Evolutionary conservation across 2,329 filamentous ascomycete species (phyloP), one percentile per base, ranked within the genome.

Genomic region (Hymenoscyphus infarciens): DNA sequence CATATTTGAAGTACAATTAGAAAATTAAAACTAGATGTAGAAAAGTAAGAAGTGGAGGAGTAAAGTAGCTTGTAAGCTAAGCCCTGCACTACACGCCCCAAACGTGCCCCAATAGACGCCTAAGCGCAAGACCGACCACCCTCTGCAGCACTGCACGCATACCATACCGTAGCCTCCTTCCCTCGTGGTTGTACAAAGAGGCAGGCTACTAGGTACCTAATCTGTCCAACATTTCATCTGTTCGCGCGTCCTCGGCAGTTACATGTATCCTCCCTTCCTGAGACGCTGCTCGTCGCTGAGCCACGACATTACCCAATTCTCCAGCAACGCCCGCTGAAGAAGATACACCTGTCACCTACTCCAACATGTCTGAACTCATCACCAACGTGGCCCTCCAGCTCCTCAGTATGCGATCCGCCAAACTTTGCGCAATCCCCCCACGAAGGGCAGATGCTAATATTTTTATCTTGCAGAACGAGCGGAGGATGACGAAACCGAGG

Each of bases 221-320:
- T 19, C 39, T 45, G 39, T 45, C 39, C 16, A 52, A 52, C 45
- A 52, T 25, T 52, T 13, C 45, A 10, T 52, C 45, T 22, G 19
- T 25, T 52, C 19, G 4, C 8, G 19, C 45, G 25, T 5, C 13
- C 29, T 56, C 61, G 53, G 62, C 63, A 64, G 60, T 69, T 74
- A 74, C 71, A 74, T 74, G 73, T 69, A 69, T 74, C 64, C 66
- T 71, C 65, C 60, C 64, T 62, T 63, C 55, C 45, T 56, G 39
- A 15, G 54, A 58, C 64, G 62, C 66, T 70, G 73, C 73, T 74
- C 72, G 67, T 69, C 63, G 62, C 65, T 69, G 72, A 73, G 73
- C 72, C 59, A 69, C 67, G 59, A 64, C 63, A 67, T 64, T 52
- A 60, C 63, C 29, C 52, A 56, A 22, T 61, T 45, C 31, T 38